These are phyloP conservation scores for Metroxylon sagu DNA, from an alignment of 176 grass and related monocot species.

Conservation along the genomic window DNA sequence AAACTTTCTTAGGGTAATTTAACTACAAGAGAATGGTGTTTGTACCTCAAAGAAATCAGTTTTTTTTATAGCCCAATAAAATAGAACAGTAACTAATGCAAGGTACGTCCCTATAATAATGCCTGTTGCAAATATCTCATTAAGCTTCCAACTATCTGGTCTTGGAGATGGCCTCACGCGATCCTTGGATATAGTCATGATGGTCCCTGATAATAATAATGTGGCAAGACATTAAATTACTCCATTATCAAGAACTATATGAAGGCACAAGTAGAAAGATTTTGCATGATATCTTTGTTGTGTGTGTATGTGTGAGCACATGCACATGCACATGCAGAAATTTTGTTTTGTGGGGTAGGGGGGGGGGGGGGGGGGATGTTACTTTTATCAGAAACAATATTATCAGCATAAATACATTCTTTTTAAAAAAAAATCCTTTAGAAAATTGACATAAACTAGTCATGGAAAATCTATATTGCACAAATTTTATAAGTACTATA, in stretches of 20 bases:
- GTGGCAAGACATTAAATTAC: background rate
- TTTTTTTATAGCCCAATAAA: conserved; percentile 55
- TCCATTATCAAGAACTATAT: no score
- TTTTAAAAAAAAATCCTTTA: no score
- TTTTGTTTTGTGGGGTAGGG: no score
- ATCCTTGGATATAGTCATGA: conserved; percentile 91
- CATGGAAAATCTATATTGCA: background rate
- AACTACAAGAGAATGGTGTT: no score
- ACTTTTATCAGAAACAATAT: no score
- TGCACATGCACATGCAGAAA: no score
- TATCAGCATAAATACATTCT: no score
- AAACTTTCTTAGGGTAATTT: no score
- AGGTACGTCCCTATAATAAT: conserved; percentile 72
- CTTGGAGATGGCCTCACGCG: conserved; percentile 48
- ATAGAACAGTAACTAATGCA: conserved; percentile 66
- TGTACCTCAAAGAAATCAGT: conserved; percentile 76
- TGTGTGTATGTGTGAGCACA: no score
- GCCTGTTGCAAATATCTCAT: conserved; percentile 71
- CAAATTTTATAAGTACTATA: background rate
- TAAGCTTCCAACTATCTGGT: conserved; percentile 72
- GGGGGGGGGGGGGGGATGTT: no score
- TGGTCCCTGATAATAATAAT: conserved; percentile 43
- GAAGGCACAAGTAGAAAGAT: no score
- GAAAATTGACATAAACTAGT: background rate
- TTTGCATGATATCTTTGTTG: no score